Conservation (phyloP, 306 rosid genomes). For the Lupinus albus region DNA sequence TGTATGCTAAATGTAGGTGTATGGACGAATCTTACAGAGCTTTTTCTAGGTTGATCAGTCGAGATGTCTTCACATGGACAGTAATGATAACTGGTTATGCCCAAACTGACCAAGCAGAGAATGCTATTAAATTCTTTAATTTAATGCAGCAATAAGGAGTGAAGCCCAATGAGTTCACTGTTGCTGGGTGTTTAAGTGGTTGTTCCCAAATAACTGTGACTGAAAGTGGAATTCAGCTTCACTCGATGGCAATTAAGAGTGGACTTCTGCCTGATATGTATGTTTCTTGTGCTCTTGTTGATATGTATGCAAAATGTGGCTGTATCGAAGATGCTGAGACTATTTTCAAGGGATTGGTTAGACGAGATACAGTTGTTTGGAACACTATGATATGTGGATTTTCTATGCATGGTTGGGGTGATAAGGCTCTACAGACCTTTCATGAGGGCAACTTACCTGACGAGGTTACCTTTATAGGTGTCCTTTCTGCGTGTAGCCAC, state of each 20-base stretch:
- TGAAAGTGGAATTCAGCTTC: slow-evolving; percentile 41
- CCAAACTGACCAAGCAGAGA: slow-evolving; percentile 42
- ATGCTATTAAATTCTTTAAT: slow-evolving; percentile 37
- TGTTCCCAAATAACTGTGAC: slow-evolving; percentile 44
- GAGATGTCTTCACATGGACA: slow-evolving; percentile 46
- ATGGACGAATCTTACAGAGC: slow-evolving; percentile 32
- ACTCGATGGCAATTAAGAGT: slow-evolving; percentile 43
- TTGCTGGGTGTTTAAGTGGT: slow-evolving; percentile 44
- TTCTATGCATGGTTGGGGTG: slow-evolving; percentile 43
- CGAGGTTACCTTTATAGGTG: slow-evolving; percentile 44
- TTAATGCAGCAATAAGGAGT: slow-evolving; percentile 42
- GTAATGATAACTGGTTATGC: slow-evolving; percentile 41
- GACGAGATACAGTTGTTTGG: slow-evolving; percentile 42
- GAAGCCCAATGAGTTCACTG: slow-evolving; percentile 41
- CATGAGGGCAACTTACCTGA: slow-evolving; percentile 37
- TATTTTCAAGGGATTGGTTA: slow-evolving; percentile 40
- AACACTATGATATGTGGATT: slow-evolving; percentile 51
- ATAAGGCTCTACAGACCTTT: slow-evolving; percentile 48
- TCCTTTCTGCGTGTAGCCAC: slow-evolving; percentile 51
- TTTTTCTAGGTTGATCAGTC: slow-evolving; percentile 29
- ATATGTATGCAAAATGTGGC: slow-evolving; percentile 53
- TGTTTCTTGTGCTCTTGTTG: slow-evolving; percentile 44
- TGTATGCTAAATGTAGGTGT: slow-evolving; percentile 45
- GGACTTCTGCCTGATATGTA: slow-evolving; percentile 40
- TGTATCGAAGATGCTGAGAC: slow-evolving; percentile 49